phyloP scores from a whole-genome alignment of 75 land plant genomes.

The Picea glauca region DNA sequence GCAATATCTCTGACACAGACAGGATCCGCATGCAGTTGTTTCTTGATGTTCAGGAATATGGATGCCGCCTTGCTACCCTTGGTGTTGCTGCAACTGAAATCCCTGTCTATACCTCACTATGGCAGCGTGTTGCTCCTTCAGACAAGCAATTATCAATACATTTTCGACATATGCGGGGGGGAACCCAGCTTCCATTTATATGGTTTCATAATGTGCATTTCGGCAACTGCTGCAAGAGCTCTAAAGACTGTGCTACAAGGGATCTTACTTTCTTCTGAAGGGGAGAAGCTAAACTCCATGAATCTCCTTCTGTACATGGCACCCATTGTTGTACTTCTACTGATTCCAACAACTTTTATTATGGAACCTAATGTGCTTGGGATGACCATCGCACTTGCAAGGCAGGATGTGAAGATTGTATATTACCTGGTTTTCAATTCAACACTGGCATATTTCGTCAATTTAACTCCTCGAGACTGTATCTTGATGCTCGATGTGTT shows the following conservation, averaged over 20 bases:
- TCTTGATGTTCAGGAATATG: no score
- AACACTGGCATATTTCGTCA: constrained; percentile 68
- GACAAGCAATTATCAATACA: no score
- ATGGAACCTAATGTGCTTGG: constrained; percentile 75
- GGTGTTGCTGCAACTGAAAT: no score
- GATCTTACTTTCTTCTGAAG: constrained; percentile 51
- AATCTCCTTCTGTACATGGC: constrained; percentile 85
- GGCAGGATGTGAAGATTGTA: constrained; percentile 31
- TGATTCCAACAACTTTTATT: constrained; percentile 60
- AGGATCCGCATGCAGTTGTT: no score
- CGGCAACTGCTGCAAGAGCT: constrained; percentile 54
- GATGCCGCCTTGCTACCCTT: no score
- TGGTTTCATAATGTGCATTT: constrained; percentile 48
- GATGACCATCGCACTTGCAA: constrained; percentile 39
- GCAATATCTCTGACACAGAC: no score
- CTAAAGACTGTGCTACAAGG: constrained; percentile 62
- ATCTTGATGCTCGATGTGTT: no score
- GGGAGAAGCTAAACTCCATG: constrained; percentile 91
- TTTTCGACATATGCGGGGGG: no score
- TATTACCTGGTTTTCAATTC: constrained; percentile 64
- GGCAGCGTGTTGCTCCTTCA: no score
- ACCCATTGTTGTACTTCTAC: constrained; percentile 76
- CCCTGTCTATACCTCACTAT: no score
- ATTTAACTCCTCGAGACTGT: no score
- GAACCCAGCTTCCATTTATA: constrained; percentile 56